Conservation (phyloP, 441 rosid genomes). For the Theobroma grandiflorum region DNA sequence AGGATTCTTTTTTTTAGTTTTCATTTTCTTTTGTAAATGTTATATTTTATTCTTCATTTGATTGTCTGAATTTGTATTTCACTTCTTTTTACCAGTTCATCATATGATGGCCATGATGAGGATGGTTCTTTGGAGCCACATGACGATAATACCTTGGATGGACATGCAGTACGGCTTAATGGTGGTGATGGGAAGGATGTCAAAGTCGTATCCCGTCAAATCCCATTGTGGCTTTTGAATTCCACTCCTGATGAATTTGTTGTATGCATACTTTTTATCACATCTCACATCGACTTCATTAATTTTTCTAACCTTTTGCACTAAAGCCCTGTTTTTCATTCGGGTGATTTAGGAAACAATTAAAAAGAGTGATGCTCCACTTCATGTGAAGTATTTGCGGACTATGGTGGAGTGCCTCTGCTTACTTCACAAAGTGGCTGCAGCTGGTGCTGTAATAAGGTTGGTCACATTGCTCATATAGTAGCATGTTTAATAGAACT, state of each 20-base stretch:
- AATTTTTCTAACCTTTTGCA: conserved; percentile 29
- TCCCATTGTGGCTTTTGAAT: conserved; percentile 88
- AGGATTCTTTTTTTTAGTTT: background rate
- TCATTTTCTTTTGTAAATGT: conserved; percentile 1
- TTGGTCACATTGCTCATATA: conserved; percentile 50
- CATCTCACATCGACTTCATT: conserved; percentile 23
- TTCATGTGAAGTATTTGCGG: conserved; percentile 94
- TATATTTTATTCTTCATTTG: background rate
- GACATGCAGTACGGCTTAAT: conserved; percentile 50
- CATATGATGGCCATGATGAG: conserved; percentile 85
- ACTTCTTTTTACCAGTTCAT: conserved; percentile 64
- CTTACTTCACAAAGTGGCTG: conserved; percentile 96
- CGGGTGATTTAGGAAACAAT: conserved; percentile 71
- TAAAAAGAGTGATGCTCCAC: conserved; percentile 87
- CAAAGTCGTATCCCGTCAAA: conserved; percentile 59
- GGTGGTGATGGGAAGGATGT: conserved; percentile 64
- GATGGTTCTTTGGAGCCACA: conserved; percentile 64
- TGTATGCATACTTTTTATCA: conserved; percentile 54
- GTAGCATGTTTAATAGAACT: conserved; percentile 6
- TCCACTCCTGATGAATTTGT: conserved; percentile 96
- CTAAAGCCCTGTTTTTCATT: conserved; percentile 36
- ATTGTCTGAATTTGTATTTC: conserved; percentile 14
- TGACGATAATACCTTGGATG: conserved; percentile 65
- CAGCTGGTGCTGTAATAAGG: conserved; percentile 99
- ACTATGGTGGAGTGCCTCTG: conserved; percentile 98